Evolutionary conservation across 2,329 filamentous ascomycete genomes (phyloP), one percentile per base, ranked within the genome.

Genomic region (Pseudogymnoascus sp.): DNA sequence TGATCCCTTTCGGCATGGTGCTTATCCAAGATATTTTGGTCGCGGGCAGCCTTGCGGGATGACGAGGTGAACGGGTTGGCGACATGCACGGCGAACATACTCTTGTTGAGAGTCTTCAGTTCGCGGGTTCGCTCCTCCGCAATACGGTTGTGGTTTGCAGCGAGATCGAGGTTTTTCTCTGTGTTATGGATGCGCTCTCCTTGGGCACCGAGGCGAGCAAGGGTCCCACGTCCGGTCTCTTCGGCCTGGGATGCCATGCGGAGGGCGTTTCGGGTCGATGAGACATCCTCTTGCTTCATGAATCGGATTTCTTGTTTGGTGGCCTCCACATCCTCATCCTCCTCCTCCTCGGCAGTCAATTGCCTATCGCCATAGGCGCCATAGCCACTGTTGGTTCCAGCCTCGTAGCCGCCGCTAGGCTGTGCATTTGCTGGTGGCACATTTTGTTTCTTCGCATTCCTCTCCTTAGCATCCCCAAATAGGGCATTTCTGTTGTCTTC

Each of bases 41-140:
- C 90, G 42, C 85, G 82, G 64, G 84, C 85, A 62, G 81, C 80
- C 29, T 82, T 82, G 50, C 87, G 83, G 68, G 82, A 83, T 66
- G 83, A 85, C 13, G 85, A 85, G 0, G 90, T 95, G 73, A 96
- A 91, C 0, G 88, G 88, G 70, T 91, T 91, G 62, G 81, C 80
- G 26, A 93, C 87, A 71, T 92, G 88, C 21, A 93, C 84, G 4
- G 90, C 89, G 72, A 96, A 96, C 91, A 97, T 96, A 78, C 88
- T 92, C 66, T 88, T 82, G 76, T 97, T 96, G 60, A 96, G 80
- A 0, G 85, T 90, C 78, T 93, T 93, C 38, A 97, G 79, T 72
- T 96, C 91, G 59, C 86, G 84, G 1, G 91, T 88, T 69, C 90
- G 89, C 68, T 93, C 90, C 69, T 92, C 87, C 0, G 90, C 90